Percentiles rank a stretch among this genome's conserved stretches.
Evolutionary conservation across 768 basidiomycete species (phyloP).

Genomic region (Tylopilus vinaceipallidus): DNA sequence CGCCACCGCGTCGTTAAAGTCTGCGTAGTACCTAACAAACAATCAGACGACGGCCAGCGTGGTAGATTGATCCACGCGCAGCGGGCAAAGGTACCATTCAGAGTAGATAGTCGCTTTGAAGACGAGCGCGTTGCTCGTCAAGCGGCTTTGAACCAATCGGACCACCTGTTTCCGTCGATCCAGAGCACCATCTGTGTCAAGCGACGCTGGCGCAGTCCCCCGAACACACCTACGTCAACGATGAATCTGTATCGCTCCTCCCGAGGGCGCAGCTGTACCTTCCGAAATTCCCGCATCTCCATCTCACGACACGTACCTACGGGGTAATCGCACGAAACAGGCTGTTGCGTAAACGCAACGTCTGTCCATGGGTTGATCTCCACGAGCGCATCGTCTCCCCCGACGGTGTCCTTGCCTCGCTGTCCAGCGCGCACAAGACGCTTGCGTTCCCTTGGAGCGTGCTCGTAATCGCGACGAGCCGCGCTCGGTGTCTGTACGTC

Average conservation of each 20-base stretch:
- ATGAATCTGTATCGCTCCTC: conserved; percentile 63
- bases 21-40: conserved; percentile 52
- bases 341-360: conserved; percentile 50
- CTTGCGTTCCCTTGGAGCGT: conserved; percentile 22
- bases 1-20: conserved; percentile 65
- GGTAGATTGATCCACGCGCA: too few relatives aligned
- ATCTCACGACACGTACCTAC: conserved; percentile 40
- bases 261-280: conserved; percentile 40
- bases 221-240: conserved; percentile 47
- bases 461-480: too few relatives aligned
- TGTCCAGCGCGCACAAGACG: conserved; percentile 39
- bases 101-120: conserved; percentile 74
- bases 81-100: conserved; percentile 50
- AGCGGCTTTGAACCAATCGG: conserved; percentile 64
- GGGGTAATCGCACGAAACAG: conserved; percentile 39
- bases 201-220: background rate
- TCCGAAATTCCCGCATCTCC: conserved; percentile 50
- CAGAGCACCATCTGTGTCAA: conserved; percentile 16
- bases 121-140: conserved; percentile 58
- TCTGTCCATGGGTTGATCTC: conserved; percentile 57
- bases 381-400: conserved; percentile 18
- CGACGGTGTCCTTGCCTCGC: too few relatives aligned
- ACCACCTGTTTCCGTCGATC: conserved; percentile 70
- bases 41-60: too few relatives aligned
- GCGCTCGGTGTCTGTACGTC: conserved; percentile 20